Evolutionary conservation across 208 protist species (phyloP), one percentile per base, ranked within the genome.

Genomic region (Balamuthia mandrillaris): DNA sequence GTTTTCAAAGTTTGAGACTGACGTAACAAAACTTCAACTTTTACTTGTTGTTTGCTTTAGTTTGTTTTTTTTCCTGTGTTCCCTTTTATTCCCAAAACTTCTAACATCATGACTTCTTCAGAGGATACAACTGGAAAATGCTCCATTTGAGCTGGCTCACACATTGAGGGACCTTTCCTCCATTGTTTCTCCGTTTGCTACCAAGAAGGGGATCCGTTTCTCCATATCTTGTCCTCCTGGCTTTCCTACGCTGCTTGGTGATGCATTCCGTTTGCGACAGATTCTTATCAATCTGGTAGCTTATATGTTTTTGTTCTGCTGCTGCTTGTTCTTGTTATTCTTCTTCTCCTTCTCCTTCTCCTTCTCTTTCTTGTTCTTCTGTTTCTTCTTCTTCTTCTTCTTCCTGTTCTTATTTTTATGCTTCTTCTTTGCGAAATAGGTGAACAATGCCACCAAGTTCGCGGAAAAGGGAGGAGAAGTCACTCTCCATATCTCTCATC

Each of bases 391-490:
- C 47, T 24, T 54, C 16, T 54, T 24, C 18, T 54, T 54, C 47
- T 18, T 14, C 10, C 10, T 52, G 47, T 10, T 52, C 47, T 10
- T n/a, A 18, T 18, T 52, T 10, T n/a, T 18, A 18, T 52, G n/a
- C 47, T n/a, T 10, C 47, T 52, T 18, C 14, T 18, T 10, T 10
- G 47, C 14, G 14, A 18, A 10, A n/a, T 21, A 70, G 61, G 60
- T 74, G 24, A 74, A 74, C 65, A 74, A 74, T 27, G 65, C 65
- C 6, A 74, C 51, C 65, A 74, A 74, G 65, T 74, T 74, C 65
- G 51, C 41, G 41, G 29, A 74, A 35, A 74, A 74, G 65, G 65
- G 65, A 2, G 65, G 65, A 21, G 65, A 74, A 27, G 65, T 74
- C 14, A 49, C 44, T 37, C 33, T 68, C 5, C 33, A 29, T 18